Percentiles rank a stretch among this genome's conserved stretches.
These are phyloP conservation scores for Craterostigma plantagineum DNA, from an alignment of 257 asterid genomes.

Conservation along the genomic window DNA sequence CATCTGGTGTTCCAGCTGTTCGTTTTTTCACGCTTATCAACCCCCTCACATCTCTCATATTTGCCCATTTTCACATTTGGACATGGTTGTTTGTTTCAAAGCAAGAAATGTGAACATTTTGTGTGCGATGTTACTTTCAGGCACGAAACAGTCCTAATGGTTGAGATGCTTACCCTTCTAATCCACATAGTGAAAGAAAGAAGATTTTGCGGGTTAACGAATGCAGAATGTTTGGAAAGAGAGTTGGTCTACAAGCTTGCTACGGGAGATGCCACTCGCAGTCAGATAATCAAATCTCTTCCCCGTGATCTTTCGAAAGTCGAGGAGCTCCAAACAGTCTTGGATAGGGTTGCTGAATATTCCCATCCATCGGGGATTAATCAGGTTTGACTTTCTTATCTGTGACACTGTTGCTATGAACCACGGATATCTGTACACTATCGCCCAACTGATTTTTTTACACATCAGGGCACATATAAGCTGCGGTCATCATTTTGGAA, in stretches of 20 bases:
- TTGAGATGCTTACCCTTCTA: constrained; percentile 80
- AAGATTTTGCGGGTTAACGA: constrained; percentile 71
- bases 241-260: constrained; percentile 77
- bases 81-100: no score
- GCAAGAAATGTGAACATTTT: no score
- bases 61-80: no score
- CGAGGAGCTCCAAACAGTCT: constrained; percentile 61
- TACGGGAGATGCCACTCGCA: constrained; percentile 77
- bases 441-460: no score
- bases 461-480: constrained; percentile 71
- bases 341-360: constrained; percentile 71
- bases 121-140: constrained; percentile 21
- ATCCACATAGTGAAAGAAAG: constrained; percentile 88
- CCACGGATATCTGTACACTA: not conserved
- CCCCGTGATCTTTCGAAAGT: constrained; percentile 72
- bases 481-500: constrained; percentile 55
- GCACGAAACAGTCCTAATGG: constrained; percentile 60
- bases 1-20: no score
- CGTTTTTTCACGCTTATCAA: no score
- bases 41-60: no score
- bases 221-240: constrained; percentile 63
- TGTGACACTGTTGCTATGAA: not conserved
- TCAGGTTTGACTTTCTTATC: constrained; percentile 43
- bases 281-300: constrained; percentile 85
- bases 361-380: constrained; percentile 91